Percentiles rank a stretch among this genome's conserved stretches.
phyloP scores from a whole-genome alignment of 1,139 yeast genomes.

The Entelexis paramagnoliae region DNA sequence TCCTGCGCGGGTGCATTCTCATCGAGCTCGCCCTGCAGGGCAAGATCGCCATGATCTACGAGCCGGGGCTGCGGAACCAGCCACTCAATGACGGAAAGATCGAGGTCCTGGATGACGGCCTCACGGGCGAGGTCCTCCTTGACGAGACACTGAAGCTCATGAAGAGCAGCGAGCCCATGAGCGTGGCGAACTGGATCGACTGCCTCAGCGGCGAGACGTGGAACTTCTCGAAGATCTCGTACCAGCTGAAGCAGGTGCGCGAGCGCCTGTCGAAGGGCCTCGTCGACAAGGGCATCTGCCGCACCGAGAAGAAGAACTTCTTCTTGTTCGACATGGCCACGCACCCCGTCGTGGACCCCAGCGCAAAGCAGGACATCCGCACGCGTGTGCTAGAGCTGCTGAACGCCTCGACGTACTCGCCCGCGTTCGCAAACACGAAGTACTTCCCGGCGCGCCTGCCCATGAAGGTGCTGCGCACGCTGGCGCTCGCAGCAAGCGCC shows the following conservation, averaged over 20 bases:
- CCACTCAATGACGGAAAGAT: constrained; percentile 78
- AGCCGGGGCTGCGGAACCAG: constrained; percentile 84
- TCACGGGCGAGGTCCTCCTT: constrained; percentile 89
- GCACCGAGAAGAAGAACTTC: constrained; percentile 92
- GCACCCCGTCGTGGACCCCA: constrained; percentile 84
- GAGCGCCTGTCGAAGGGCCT: constrained; percentile 93
- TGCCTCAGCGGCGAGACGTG: constrained; percentile 88
- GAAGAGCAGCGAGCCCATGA: constrained; percentile 61
- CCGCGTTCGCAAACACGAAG: constrained; percentile 36
- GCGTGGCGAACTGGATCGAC: constrained; percentile 90
- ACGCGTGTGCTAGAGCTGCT: constrained; percentile 61
- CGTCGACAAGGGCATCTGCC: constrained; percentile 93
- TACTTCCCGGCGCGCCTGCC: constrained; percentile 58
- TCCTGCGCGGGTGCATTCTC: constrained; percentile 85
- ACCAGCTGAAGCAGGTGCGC: constrained; percentile 92
- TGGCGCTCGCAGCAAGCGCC: constrained; percentile 77
- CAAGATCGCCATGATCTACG: constrained; percentile 78
- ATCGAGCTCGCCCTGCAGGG: constrained; percentile 88
- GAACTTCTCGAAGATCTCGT: constrained; percentile 88
- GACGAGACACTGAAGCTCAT: constrained; percentile 89
- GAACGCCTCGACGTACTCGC: constrained; percentile 48
- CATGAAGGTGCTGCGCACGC: constrained; percentile 63
- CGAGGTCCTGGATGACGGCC: constrained; percentile 73
- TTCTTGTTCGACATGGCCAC: constrained; percentile 97
- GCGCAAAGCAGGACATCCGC: constrained; percentile 69